These are phyloP conservation scores for Exophiala aquamarina DNA, from an alignment of 2,329 filamentous ascomycete species.

Conservation along the genomic window DNA sequence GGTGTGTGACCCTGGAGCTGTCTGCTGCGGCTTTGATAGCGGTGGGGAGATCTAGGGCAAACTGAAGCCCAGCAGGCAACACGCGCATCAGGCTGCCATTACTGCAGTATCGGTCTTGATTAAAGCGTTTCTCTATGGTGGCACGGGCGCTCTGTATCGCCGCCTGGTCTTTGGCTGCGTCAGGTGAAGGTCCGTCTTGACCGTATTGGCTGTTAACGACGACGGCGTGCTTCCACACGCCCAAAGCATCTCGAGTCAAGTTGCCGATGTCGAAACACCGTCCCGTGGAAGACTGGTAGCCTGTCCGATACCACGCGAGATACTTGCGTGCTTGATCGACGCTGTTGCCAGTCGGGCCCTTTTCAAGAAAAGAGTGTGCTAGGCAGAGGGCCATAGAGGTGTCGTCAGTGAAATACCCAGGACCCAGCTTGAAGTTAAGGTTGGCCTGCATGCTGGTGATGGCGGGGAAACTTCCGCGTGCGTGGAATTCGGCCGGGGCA, in stretches of 20 bases:
- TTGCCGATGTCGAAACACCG: constrained; percentile 42
- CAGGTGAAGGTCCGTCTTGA: too few species aligned
- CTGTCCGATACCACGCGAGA: constrained; percentile 36
- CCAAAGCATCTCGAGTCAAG: constrained; percentile 34
- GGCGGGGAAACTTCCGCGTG: constrained; percentile 35
- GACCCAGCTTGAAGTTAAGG: constrained; percentile 36
- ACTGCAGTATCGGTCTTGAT: constrained; percentile 31
- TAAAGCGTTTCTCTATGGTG: too few species aligned
- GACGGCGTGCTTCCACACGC: too few species aligned
- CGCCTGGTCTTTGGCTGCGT: too few species aligned
- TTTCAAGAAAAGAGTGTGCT: constrained; percentile 39
- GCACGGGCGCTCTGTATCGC: too few species aligned
- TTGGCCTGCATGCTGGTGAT: constrained; percentile 37
- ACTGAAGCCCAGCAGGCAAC: constrained; percentile 39
- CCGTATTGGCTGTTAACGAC: too few species aligned
- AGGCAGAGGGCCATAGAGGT: constrained; percentile 47
- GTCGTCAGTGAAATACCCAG: constrained; percentile 46
- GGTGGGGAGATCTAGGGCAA: too few species aligned
- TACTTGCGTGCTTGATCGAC: constrained; percentile 37
- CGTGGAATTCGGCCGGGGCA: constrained; percentile 42
- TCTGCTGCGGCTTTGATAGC: too few species aligned
- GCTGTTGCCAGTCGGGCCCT: constrained; percentile 28
- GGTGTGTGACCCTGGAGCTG: constrained; percentile 39
- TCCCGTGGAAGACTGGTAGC: constrained; percentile 38
- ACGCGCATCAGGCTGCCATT: constrained; percentile 47